Evolutionary conservation across 2,329 filamentous ascomycete species (phyloP).

Genomic region (Phoma herbarum): DNA sequence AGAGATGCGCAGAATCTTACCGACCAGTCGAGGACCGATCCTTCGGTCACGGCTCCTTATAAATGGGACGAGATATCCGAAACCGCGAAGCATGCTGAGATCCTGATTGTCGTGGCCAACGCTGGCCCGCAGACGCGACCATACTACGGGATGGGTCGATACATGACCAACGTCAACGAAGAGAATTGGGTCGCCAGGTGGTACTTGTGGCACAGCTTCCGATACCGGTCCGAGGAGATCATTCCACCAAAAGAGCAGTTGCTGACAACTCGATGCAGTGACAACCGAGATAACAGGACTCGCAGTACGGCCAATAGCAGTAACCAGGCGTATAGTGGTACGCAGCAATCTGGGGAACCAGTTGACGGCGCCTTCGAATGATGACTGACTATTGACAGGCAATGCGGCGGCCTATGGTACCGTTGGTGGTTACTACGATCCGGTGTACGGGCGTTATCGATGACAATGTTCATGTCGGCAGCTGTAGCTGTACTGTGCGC

Average conservation of each 20-base stretch:
- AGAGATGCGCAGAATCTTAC: constrained; percentile 51
- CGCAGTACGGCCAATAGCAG: constrained; percentile 11
- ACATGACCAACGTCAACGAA: constrained; percentile 53
- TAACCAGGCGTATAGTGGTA: constrained; percentile 7
- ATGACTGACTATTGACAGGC: constrained; percentile 1
- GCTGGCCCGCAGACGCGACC: constrained; percentile 52
- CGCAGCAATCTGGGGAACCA: not conserved
- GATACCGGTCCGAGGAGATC: constrained; percentile 46
- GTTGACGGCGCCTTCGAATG: not conserved
- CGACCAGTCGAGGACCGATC: constrained; percentile 45
- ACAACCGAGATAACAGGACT: constrained; percentile 39
- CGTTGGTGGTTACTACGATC: constrained; percentile 34
- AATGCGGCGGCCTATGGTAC: constrained; percentile 15
- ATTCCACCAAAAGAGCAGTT: not conserved
- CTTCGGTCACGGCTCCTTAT: constrained; percentile 51
- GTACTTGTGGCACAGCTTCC: constrained; percentile 62
- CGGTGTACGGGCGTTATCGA: constrained; percentile 34
- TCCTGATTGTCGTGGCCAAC: constrained; percentile 52
- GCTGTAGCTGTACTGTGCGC: not conserved
- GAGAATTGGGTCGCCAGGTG: constrained; percentile 62
- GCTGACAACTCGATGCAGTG: constrained; percentile 35
- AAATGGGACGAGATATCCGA: constrained; percentile 59
- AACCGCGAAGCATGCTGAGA: constrained; percentile 57
- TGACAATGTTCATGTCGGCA: constrained; percentile 5
- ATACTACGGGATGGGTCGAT: constrained; percentile 55